Base-by-base conservation (phyloP, 129 eudicot genomes). In the Rutidosis leptorrhynchoides region DNA sequence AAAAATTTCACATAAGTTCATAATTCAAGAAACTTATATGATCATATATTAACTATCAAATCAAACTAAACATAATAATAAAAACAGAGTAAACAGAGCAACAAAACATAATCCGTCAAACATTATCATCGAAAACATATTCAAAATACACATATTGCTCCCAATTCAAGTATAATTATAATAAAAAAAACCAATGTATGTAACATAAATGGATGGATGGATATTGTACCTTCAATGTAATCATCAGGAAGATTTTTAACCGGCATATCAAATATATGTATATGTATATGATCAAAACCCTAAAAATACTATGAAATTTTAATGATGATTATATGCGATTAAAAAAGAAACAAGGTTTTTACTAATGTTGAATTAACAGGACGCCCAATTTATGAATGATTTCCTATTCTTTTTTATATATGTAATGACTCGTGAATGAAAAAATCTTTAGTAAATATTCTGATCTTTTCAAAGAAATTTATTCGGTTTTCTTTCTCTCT, bases 221-320 rank as follows among this genome's bases (percentile, higher is more conserved):
- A 14, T 30, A 56, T 16, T 64, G 23, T 57, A 88, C 96, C 96
- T 84, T 80, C 79, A 40, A 80, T 66, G 27, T 66, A 65, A 55
- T 82, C 69, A 69, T 62, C 64, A 4, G 84, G 62, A 3, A 75
- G 72, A 71, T 72, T 78, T 0, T 26, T 26, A 27, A 14, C 37
- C 30, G 37, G 62, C 62, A 57, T 57, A 1, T 37, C 22, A 57
- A 6, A 57, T 4, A 15, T 21, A 40, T 54, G 0, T 4, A 15
- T 21, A 40, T 54, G 0, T 20, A 3, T 53, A 54, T 54, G 19
- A 72, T 51, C 59, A 42, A 73, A 7, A 54, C 64, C 46, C 46
- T 12, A 52, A 33, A 59, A 14, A 29, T 51, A 51, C 55, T 15
- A 15, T 27, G 23, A 42, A 64, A 64, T 15, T 43, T 1, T 42